These are phyloP conservation scores for Babesia ovata DNA, from an alignment of 169 alveolate species.

Conservation along the genomic window DNA sequence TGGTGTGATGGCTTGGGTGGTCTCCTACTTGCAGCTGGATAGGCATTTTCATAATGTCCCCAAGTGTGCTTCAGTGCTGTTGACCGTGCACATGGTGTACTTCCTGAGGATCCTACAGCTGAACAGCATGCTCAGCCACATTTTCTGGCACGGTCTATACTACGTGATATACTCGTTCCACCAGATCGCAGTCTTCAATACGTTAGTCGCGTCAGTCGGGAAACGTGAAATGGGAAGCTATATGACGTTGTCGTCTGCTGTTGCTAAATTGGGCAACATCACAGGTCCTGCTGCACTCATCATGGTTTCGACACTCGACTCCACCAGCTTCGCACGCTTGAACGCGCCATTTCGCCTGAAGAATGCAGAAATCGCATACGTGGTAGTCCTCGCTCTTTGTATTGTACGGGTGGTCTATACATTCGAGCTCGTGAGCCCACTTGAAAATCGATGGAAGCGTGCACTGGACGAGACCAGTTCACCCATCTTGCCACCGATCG, in stretches of 20 bases:
- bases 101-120: conserved; percentile 7
- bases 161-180: conserved; percentile 43
- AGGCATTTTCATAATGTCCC: conserved; percentile 28
- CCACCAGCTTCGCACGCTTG: conserved; percentile 20
- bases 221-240: conserved; percentile 7
- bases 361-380: conserved; percentile 35
- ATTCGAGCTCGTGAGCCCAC: conserved; percentile 1
- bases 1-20: conserved; percentile 43
- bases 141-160: conserved; percentile 52
- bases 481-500: conserved; percentile 1
- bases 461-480: conserved; percentile 14
- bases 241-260: conserved; percentile 31
- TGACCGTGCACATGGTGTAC: conserved; percentile 21
- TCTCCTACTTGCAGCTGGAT: conserved; percentile 41
- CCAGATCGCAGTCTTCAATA: conserved; percentile 17
- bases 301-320: conserved; percentile 20
- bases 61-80: conserved; percentile 26
- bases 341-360: conserved; percentile 18
- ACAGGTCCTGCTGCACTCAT: conserved; percentile 36
- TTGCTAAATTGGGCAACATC: conserved; percentile 34
- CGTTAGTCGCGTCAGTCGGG: conserved; percentile 18
- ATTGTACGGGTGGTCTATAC: conserved; percentile 21
- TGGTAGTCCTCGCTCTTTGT: conserved; percentile 11
- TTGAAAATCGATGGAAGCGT: background rate
- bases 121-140: conserved; percentile 29